Base-by-base conservation (phyloP, 1,284 basidiomycete species). In the Gymnopus androsaceus region DNA sequence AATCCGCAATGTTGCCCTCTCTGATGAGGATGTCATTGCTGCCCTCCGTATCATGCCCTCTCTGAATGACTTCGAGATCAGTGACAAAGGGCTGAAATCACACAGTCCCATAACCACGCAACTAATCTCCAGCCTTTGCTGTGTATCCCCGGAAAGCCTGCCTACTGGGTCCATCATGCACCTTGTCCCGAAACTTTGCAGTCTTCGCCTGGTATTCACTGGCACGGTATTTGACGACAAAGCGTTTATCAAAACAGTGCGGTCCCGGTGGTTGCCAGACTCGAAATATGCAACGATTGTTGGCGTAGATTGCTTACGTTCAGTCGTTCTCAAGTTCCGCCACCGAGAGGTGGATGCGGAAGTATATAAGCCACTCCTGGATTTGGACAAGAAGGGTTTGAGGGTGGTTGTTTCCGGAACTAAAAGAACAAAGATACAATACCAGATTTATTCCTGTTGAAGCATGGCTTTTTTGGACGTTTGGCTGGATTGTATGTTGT, bases 201-300 rank as follows among this genome's bases (percentile, higher is more conserved):
- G 47, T 12, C 49, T 56, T 34, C 7, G 9, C 17, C n/a, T 56
- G 1, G 41, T 45, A 23, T 28, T 45, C 5, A 34, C n/a, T 17
- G 23, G 33, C 4, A 17, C 17, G 0, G n/a, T 21, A 7, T 45
- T 56, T 17, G 50, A 56, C 21, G 33, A 38, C 8, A 12, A 11
- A 8, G 42, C 33, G 11, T 30, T 56, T 3, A 33, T 51, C 7
- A 21, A 52, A 8, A 46, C 44, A 14, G 49, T 56, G 3, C 4
- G 30, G 33, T 56, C 55, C 2, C 40, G 50, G 9, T 56, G 42
- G 41, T 27, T 51, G n/a, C 54, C 54, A 5, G 47, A 50, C 21
- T 23, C 34, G 19, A 27, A 47, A 1, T 47, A 48, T 17, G 30
- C 52, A 31, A 19, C 42, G 15, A 14, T 8, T 3, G 17, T 36